These are phyloP conservation scores for Barnettozyma hawaiiensis DNA, from an alignment of 1,139 yeast genomes.

Conservation along the genomic window DNA sequence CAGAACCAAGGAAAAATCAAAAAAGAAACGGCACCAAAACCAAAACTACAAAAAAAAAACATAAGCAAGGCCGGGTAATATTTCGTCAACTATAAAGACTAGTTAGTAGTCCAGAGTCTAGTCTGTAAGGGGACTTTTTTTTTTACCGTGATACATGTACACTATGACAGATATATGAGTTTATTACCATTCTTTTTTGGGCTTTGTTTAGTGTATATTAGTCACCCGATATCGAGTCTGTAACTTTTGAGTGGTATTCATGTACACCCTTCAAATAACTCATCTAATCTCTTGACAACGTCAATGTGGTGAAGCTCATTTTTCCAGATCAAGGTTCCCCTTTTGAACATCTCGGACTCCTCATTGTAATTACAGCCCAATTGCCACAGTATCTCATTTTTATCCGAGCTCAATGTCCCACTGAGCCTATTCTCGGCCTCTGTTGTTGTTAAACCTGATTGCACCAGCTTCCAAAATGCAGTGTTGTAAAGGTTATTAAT, in stretches of 20 bases:
- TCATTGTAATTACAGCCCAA: conserved; percentile 86
- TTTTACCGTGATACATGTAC: too few relatives aligned
- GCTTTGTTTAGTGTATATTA: too few relatives aligned
- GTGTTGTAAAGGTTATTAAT: conserved; percentile 93
- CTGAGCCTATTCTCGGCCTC: conserved; percentile 71
- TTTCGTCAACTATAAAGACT: too few relatives aligned
- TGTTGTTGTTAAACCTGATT: conserved; percentile 65
- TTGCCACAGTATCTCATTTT: conserved; percentile 76
- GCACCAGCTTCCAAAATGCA: conserved; percentile 81
- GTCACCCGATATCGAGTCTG: too few relatives aligned
- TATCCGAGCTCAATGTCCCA: conserved; percentile 74
- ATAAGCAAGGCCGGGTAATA: too few relatives aligned
- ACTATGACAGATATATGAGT: too few relatives aligned
- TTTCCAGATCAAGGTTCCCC: conserved; percentile 74
- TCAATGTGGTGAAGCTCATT: conserved; percentile 35
- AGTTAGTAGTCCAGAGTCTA: too few relatives aligned
- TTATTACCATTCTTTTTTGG: too few relatives aligned
- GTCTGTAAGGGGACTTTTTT: too few relatives aligned
- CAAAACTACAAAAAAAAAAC: neutral
- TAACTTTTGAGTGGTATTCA: too few relatives aligned
- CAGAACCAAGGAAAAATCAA: neutral
- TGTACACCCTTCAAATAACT: conserved; percentile 27
- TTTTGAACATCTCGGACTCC: conserved; percentile 81
- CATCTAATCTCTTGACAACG: conserved; percentile 32
- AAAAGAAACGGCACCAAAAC: neutral